Evolutionary conservation across 495 filamentous ascomycete species (phyloP).

Genomic region (Mycothermus thermophilus): DNA sequence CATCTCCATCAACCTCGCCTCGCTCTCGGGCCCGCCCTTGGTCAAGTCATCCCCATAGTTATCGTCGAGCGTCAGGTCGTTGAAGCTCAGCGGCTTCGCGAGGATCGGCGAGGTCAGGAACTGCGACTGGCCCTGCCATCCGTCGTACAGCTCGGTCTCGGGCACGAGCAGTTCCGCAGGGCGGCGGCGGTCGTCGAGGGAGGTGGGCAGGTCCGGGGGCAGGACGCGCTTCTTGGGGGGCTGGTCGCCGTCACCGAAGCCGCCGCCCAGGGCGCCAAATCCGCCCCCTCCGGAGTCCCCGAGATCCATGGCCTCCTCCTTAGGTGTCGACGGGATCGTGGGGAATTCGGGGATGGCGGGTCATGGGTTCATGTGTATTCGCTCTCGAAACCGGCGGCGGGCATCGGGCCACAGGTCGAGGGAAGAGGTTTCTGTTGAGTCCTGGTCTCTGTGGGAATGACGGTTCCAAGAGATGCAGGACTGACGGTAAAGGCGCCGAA

Average conservation of each 20-base stretch:
- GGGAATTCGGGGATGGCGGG: conserved; percentile 11
- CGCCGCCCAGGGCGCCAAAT: conserved; percentile 14
- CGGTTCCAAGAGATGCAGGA: no score
- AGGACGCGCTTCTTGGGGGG: conserved; percentile 38
- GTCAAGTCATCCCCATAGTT: conserved; percentile 49
- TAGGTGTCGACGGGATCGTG: no score
- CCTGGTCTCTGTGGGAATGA: no score
- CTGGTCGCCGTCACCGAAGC: conserved; percentile 11
- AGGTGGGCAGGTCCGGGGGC: conserved; percentile 77
- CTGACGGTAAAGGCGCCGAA: no score
- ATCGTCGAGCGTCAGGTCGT: conserved; percentile 64
- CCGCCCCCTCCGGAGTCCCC: conserved; percentile 38
- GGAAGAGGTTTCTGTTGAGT: neutral
- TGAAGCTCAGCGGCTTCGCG: conserved; percentile 72
- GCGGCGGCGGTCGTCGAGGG: conserved; percentile 72
- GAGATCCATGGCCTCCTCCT: conserved; percentile 45
- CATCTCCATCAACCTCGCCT: conserved; percentile 87
- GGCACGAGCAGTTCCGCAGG: conserved; percentile 40
- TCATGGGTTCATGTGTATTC: conserved; percentile 1
- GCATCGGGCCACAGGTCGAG: neutral
- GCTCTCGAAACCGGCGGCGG: neutral
- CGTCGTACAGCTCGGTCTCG: conserved; percentile 97
- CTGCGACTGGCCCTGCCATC: conserved; percentile 98
- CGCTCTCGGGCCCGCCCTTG: conserved; percentile 58
- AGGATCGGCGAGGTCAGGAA: conserved; percentile 76